Percentiles rank a stretch among this genome's conserved stretches.
Evolutionary conservation across 495 filamentous ascomycete genomes (phyloP).

Genomic region (Xanthoparmelia taractica): DNA sequence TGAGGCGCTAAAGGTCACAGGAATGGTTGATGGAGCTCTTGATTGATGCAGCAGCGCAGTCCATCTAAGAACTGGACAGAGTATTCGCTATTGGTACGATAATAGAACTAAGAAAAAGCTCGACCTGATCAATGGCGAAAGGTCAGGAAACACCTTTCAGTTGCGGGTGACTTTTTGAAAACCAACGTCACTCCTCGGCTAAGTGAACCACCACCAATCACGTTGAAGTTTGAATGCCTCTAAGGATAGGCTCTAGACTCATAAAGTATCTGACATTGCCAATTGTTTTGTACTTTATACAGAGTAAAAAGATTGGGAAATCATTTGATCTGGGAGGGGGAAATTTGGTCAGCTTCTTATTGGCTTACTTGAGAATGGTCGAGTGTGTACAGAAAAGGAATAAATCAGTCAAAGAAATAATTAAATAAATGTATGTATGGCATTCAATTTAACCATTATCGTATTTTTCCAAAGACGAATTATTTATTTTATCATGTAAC

Average conservation of each 20-base stretch:
- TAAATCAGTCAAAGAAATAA: too few species aligned
- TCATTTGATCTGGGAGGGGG: too few species aligned
- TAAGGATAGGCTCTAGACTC: background rate
- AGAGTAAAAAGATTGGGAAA: too few species aligned
- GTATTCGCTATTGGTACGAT: background rate
- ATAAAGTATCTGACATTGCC: too few species aligned
- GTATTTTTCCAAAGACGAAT: background rate
- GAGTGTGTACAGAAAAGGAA: too few species aligned
- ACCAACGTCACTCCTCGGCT: background rate
- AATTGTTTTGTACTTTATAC: too few species aligned
- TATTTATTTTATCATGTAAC: too few species aligned
- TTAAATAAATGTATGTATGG: too few species aligned
- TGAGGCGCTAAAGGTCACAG: background rate
- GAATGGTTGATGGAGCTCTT: background rate
- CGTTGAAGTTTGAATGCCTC: background rate
- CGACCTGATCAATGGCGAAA: background rate
- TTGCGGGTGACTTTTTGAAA: background rate
- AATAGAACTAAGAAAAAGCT: background rate
- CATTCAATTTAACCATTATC: too few species aligned
- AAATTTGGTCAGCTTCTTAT: too few species aligned
- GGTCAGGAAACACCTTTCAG: too few species aligned
- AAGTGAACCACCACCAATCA: background rate
- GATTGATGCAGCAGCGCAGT: background rate
- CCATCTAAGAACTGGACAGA: background rate
- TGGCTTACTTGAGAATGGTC: too few species aligned